A percentile compares a stretch with the other conserved stretches of the same genome.
phyloP scores from a whole-genome alignment of 2,329 filamentous ascomycete genomes.

The Huntiella savannae region DNA sequence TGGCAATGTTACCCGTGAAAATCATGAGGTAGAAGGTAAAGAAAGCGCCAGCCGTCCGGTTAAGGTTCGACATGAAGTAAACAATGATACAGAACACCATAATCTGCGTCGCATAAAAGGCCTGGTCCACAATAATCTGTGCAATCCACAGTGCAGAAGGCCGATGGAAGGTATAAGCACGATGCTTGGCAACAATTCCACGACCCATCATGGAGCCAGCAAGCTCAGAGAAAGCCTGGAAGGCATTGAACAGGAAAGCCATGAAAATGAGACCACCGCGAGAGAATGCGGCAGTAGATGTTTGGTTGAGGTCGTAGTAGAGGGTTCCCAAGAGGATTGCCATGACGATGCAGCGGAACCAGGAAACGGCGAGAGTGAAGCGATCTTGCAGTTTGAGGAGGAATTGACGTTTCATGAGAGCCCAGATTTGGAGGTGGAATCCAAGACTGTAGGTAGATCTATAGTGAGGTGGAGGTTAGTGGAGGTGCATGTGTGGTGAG shows the following conservation, averaged over 20 bases:
- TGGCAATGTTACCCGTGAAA: conserved; percentile 46
- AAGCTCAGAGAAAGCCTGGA: conserved; percentile 66
- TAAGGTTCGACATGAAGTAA: conserved; percentile 59
- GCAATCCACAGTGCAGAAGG: conserved; percentile 70
- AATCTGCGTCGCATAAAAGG: conserved; percentile 53
- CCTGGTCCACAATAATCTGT: conserved; percentile 60
- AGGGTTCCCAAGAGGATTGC: conserved; percentile 65
- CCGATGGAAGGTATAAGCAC: conserved; percentile 64
- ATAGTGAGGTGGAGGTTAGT: background rate
- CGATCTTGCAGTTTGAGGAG: conserved; percentile 73
- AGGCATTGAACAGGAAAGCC: conserved; percentile 67
- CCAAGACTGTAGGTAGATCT: conserved; percentile 43
- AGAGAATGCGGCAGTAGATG: conserved; percentile 54
- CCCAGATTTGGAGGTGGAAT: conserved; percentile 68
- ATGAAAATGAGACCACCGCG: conserved; percentile 70
- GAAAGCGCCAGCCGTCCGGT: conserved; percentile 53
- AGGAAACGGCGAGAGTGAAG: conserved; percentile 55
- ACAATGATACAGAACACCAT: conserved; percentile 55
- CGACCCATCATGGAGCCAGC: conserved; percentile 57
- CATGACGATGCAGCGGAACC: conserved; percentile 48
- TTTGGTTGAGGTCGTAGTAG: conserved; percentile 50
- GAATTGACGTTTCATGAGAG: conserved; percentile 67
- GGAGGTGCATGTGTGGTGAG: background rate
- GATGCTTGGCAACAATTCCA: conserved; percentile 66
- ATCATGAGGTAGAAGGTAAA: conserved; percentile 60